Base-by-base conservation (phyloP, 768 basidiomycete genomes). In the Calocybe indica region DNA sequence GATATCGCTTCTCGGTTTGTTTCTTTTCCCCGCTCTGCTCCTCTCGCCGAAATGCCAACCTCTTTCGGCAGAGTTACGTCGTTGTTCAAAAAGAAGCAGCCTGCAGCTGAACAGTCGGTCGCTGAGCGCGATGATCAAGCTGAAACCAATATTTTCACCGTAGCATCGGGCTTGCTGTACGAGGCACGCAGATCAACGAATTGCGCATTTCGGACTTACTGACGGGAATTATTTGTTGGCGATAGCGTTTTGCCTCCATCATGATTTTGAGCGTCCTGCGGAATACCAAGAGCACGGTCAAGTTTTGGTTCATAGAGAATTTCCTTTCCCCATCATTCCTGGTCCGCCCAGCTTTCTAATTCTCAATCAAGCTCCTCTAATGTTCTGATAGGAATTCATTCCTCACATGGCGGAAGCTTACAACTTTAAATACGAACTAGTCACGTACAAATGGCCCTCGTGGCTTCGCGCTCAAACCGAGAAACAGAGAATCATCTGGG, bases 231-330 rank as follows among this genome's bases (percentile, higher is more conserved):
- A 7, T 34, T 29, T 8, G 33, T 52, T 6, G 12, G 37, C 37
- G 36, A 6, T 53, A 98, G 92, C 85, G 96, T 11, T 98, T 99
- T 67, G 93, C 85, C 0, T 92, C 91, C 7, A 97, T 99, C 69
- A 99, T 98, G 96, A 91, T 97, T 48, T 74, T 97, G 33, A 95
- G 92, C 55, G 96, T 99, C 31, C 73, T 98, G 53, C 84, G 85
- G 36, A 95, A 98, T 60, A 98, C 96, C 12, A 83, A 92, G 13
- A 88, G 86, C 58, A 87, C 82, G 28, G 94, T 99, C 65, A 99
- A 99, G 64, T 99, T 98, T 69, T 98, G 96, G 96, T 98, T 98
- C 68, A 98, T 99, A 53, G 90, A 96, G 63, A 98, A 99, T 69
- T 99, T 99, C 78, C 76, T 98, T 10, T 98, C 95, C 0, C 96